These are phyloP conservation scores for Collybiopsis luxurians DNA, from an alignment of 768 basidiomycete genomes.

Conservation along the genomic window DNA sequence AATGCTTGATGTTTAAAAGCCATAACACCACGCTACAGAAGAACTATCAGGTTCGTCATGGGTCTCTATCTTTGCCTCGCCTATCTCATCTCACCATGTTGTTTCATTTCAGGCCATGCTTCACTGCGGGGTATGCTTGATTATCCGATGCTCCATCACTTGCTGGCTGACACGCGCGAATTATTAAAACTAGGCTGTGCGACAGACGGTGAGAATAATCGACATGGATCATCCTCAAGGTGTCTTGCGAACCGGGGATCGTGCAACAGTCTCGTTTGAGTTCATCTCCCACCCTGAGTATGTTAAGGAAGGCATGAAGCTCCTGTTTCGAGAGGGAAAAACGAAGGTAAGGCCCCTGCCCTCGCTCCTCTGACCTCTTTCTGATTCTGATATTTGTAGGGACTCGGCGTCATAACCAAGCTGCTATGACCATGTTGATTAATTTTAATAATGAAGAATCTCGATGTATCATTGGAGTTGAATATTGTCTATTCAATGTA, in stretches of 20 bases:
- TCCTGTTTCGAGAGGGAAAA: constrained; percentile 93
- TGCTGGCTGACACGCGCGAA: background rate
- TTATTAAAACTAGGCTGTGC: constrained; percentile 55
- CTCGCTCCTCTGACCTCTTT: background rate
- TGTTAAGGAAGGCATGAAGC: constrained; percentile 90
- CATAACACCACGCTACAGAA: constrained; percentile 92
- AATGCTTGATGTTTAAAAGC: constrained; percentile 32
- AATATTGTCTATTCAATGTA: no score
- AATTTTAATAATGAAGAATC: background rate
- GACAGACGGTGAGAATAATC: constrained; percentile 91
- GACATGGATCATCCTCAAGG: constrained; percentile 89
- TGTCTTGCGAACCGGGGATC: constrained; percentile 89
- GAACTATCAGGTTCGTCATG: constrained; percentile 94
- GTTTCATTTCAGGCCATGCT: constrained; percentile 67
- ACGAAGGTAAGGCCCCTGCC: constrained; percentile 63
- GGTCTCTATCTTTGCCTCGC: constrained; percentile 11
- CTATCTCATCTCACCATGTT: background rate
- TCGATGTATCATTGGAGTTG: no score
- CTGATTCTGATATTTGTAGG: constrained; percentile 36
- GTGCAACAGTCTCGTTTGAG: constrained; percentile 92
- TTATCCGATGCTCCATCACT: background rate
- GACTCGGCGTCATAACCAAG: constrained; percentile 73
- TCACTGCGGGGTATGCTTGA: constrained; percentile 73
- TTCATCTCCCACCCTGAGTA: constrained; percentile 92
- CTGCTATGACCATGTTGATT: constrained; percentile 40